Base-by-base conservation (phyloP, 495 filamentous ascomycete genomes). In the Daldinia childiae region DNA sequence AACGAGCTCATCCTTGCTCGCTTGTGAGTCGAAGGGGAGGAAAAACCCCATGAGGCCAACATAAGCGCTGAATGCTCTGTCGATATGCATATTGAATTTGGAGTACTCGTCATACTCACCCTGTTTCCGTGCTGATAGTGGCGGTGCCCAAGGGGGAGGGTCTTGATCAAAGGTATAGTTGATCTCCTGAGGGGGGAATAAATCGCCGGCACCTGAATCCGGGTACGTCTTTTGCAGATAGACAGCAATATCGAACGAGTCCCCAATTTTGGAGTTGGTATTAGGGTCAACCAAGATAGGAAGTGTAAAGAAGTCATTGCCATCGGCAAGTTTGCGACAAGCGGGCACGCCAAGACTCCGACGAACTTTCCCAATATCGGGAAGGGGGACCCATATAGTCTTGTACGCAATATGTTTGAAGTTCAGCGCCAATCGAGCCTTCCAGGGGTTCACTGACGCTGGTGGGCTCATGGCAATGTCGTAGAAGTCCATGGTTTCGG, bases 181-280 rank as follows among this genome's bases (percentile, higher is more conserved):
- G 26, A 54, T 24, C 50, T 27, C 12, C 14, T 54, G 50, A 27
- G 50, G 50, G 50, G 50, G 50, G 50, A 54, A 54, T 8, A 54
- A 9, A 11, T 54, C 50, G 4, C 50, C 50, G 6, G 24, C 50
- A 8, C 50, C 50, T 14, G 50, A 30, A 19, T 82, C 66, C 26
- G 83, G 76, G 68, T 85, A 87, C 14, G 66, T 83, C 27, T 80
- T 72, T 30, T 91, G 78, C 9, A 91, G 76, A 77, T 91, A 82
- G 41, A 82, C 67, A 36, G 89, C 86, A 68, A 90, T 89, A 50
- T 90, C 86, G 78, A 90, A 87, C 5, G 88, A 87, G 80, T 90
- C 87, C 56, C 89, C 87, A n/a, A 90, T 32, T 1, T 74, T 21
- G 0, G 69, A 58, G 51, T 64, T 63, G 1, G 85, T 86, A n/a